Evolutionary conservation across 2,329 filamentous ascomycete species (phyloP), one percentile per base, ranked within the genome.

Genomic region (Plectosphaerella cucumerina): DNA sequence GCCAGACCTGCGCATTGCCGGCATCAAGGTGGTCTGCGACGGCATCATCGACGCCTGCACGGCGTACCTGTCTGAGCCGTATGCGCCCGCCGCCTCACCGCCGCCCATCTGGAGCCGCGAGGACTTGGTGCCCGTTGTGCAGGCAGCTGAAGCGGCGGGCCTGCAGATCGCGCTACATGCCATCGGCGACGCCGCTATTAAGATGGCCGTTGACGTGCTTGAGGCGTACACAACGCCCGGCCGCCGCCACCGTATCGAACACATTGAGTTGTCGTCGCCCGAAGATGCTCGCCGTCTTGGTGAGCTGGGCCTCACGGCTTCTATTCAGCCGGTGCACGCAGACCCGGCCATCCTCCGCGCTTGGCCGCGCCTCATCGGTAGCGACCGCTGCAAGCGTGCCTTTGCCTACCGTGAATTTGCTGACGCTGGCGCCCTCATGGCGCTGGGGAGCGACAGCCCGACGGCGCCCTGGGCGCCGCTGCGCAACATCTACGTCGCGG

Each of bases 31-130:
- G 20, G 84, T 87, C 37, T 80, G 78, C 58, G 84, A 87, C 53
- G 84, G 84, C 11, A 80, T 84, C 34, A 73, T 87, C 35, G 84
- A 87, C 55, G 80, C 79, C 0, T 87, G 83, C 63, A 86, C 84
- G 2, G 84, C 84, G 0, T 80, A 77, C 0, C 64, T 87, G 2
- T 70, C 71, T 1, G 75, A 84, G 59, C 82, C 84, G 0, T 86
- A 86, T 59, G 69, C 74, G 4, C 76, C 75, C 54, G 73, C 69
- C 1, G 61, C 68, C 6, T 66, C 70, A 11, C 66, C 74, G 20
- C 74, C 77, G 2, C 71, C 81, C 0, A 70, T 85, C 47, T 87
- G 83, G 83, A 67, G 72, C 0, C 65, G 68, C 2, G 69, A 72
- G 15, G 73, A 78, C 53, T 70, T 86, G 5, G 70, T 69, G 4